Base-by-base conservation (phyloP, 495 filamentous ascomycete species). In the Polyplosphaeria fusca region DNA sequence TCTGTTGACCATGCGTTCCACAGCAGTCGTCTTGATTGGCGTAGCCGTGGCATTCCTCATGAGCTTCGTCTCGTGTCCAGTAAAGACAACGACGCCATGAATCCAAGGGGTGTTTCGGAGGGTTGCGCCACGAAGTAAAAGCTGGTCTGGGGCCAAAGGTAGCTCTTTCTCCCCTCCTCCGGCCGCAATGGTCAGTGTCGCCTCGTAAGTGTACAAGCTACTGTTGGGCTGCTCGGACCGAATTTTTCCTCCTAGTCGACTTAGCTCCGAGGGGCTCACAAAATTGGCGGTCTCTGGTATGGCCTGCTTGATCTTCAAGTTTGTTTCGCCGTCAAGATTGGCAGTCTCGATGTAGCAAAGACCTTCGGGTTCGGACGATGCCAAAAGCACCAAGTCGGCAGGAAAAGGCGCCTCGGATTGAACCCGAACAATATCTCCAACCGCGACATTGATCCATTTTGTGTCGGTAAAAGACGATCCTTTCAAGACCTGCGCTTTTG, bases 261-360 rank as follows among this genome's bases (percentile, higher is more conserved):
- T 89, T 51, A 99, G 74, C 53, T 97, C 93, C 53, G 77, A 83
- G 9, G 91, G 85, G 63, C 87, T 94, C 51, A 97, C 93, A 52
- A 96, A 74, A 56, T 86, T 79, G 47, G 86, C 83, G 1, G 94
- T 97, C 74, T 99, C 94, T 1, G 94, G 93, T 47, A 96, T 87
- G 25, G 86, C 91, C 76, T 99, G 94, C 74, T 99, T 99, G 73
- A 99, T 95, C 70, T 99, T 99, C 52, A 99, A 76, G 67, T 99
- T 99, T 18, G 94, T 99, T 71, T 99, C 94, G 52, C 94, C 94
- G 64, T 99, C 94, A 49, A 99, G 74, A 68, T 99, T 99, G 26
- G 94, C 93, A 0, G 94, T 99, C 76, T 99, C 94, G 65, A 97
- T 99, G 67, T 99, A 99, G 71, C 94, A 99, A 52, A 99, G 70